Conservation (phyloP, 371 early-diverging fungal genomes). For the Mucor racemosus region DNA sequence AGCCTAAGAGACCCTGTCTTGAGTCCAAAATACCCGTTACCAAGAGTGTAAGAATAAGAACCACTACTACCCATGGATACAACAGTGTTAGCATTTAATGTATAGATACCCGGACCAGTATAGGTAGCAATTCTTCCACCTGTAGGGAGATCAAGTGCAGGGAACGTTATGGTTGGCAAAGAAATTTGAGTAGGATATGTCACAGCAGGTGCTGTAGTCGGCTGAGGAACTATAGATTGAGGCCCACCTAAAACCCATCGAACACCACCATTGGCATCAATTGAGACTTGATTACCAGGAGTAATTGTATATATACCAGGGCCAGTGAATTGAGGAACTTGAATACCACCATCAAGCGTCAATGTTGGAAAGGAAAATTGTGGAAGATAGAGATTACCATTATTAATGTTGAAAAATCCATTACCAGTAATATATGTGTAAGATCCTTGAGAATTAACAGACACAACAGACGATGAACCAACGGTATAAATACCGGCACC, state of each 20-base stretch:
- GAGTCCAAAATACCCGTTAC: not conserved
- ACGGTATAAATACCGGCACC: slow-evolving; percentile 17
- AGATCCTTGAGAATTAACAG: not conserved
- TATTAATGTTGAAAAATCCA: not conserved
- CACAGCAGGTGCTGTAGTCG: not conserved
- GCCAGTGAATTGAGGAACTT: slow-evolving; percentile 7
- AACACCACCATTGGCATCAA: slow-evolving; percentile 3
- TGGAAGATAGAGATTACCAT: not conserved
- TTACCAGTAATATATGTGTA: not conserved
- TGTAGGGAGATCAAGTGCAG: not conserved
- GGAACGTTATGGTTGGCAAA: not conserved
- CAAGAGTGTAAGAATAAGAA: not conserved
- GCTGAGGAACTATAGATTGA: not conserved
- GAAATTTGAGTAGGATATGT: not conserved
- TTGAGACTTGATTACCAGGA: slow-evolving; percentile 10
- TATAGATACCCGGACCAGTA: slow-evolving; percentile 11
- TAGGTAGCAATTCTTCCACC: slow-evolving; percentile 1
- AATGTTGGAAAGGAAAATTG: slow-evolving; percentile 2
- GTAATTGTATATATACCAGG: slow-evolving; percentile 9
- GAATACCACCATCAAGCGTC: not conserved
- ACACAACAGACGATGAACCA: not conserved
- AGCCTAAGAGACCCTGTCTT: not conserved
- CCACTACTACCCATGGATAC: not conserved
- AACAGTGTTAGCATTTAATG: slow-evolving; percentile 5
- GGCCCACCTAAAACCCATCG: slow-evolving; percentile 11